phyloP scores from a whole-genome alignment of 1,284 basidiomycete genomes.

The Rhizopogon hawkerae region DNA sequence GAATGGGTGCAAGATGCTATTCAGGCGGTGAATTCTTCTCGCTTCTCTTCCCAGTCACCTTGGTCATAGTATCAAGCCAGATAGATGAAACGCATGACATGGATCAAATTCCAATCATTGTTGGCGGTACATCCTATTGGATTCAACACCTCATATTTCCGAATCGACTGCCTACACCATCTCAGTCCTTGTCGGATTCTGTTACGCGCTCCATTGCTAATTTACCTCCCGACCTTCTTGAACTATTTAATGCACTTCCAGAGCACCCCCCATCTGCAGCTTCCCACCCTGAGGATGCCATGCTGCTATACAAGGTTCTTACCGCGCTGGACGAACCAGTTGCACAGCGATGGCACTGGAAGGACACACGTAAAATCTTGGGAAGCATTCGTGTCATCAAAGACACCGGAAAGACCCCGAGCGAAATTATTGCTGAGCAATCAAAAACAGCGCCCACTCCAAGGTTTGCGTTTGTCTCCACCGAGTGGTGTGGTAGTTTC shows the following conservation, averaged over 20 bases:
- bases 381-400: conserved; percentile 76
- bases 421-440: conserved; percentile 64
- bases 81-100: conserved; percentile 60
- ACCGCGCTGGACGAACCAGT: conserved; percentile 66
- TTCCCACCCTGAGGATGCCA: conserved; percentile 45
- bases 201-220: conserved; percentile 32
- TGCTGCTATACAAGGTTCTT: conserved; percentile 62
- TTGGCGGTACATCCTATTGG: conserved; percentile 97
- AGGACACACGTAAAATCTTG: conserved; percentile 84
- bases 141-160: conserved; percentile 89
- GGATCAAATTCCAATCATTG: conserved; percentile 74
- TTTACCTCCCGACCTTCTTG: conserved; percentile 40
- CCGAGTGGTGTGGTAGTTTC: not conserved
- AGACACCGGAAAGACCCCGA: conserved; percentile 60
- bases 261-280: conserved; percentile 42
- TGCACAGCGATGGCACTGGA: conserved; percentile 90
- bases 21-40: conserved; percentile 42
- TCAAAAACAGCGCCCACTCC: conserved; percentile 38
- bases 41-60: conserved; percentile 3
- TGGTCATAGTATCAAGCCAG: conserved; percentile 30
- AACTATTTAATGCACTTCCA: conserved; percentile 49
- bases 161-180: conserved; percentile 41
- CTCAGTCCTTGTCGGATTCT: conserved; percentile 11
- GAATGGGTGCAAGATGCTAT: conserved; percentile 79
- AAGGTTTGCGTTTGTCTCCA: conserved; percentile 31